Base-by-base conservation (phyloP, 495 filamentous ascomycete genomes). In the Daldinia vernicosa region DNA sequence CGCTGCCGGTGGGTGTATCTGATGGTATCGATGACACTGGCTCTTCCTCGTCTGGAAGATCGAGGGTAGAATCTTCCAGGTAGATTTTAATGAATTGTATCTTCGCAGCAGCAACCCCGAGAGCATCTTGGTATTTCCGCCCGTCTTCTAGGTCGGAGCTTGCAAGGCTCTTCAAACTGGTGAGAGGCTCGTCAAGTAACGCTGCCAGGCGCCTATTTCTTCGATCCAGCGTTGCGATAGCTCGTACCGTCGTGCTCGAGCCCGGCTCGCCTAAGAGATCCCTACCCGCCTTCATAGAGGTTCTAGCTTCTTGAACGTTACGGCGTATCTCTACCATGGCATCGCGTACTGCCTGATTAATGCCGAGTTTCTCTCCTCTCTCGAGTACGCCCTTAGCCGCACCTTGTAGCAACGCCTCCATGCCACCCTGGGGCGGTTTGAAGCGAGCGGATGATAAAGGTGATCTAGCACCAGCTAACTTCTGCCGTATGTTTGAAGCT, bases 311-410 rank as follows among this genome's bases (percentile, higher is more conserved):
- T 15, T 83, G 80, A 39, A 85, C 77, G 57, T 85, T 85, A 54
- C 80, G 80, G 12, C 79, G 78, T 52, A 95, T 92, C 81, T 98
- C 94, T 14, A 86, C 92, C 61, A 97, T 88, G 4, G 95, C 95
- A 66, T 95, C 94, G 19, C 94, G 89, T 11, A 99, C 91, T 11
- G 93, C 93, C 78, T 94, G 93, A 68, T 93, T 93, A 32, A 98
- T 90, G 3, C 95, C 93, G 79, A 95, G 92, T 62, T 89, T 88
- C 75, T 97, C 94, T 43, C 94, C 89, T 8, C 90, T 88, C 53
- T 92, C 89, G 60, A 97, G 88, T 15, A 98, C 89, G 40, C 89
- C 90, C 72, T 91, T 90, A 4, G 95, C 94, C 12, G 95, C 93
- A 40, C 93, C 93, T 72, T 95, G 92, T 35, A 99, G 83, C 1